Base-by-base conservation (phyloP, 768 basidiomycete genomes). In the Trametes cinnabarina region DNA sequence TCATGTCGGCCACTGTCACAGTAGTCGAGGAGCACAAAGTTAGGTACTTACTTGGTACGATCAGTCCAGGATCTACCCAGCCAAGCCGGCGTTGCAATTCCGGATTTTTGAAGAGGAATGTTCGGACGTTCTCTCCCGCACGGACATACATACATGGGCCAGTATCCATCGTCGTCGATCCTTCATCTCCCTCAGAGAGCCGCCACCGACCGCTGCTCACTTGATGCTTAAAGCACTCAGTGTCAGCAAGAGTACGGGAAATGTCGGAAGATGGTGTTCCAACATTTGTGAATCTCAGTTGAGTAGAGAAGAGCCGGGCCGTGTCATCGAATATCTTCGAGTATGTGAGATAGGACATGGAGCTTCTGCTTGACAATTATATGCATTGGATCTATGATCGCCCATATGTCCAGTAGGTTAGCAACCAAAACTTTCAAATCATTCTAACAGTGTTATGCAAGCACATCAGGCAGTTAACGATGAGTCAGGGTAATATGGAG, bases 251-350 rank as follows among this genome's bases (percentile, higher is more conserved):
- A 23, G 47, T 15, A 3, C 17, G 12, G 10, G 60, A 56, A 41
- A 64, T 68, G 46, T 66, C 75, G 67, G 47, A 79, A 79, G 9
- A 81, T 64, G 6, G 71, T 71, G 63, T 81, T 79, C 60, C 69
- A 81, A 44, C 67, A 70, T 57, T 80, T 78, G 58, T 70, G 77
- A 0, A 65, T 50, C 57, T 79, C 77, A 0, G 76, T 79, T 0
- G 75, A 67, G 35, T 62, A 70, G 0, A 66, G 55, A 19, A 76
- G 63, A 0, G 67, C 60, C 0, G 75, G 77, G 10, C 77, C 75
- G 63, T 70, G 72, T 0, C 66, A 51, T 2, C 58, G 58, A 23
- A 68, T 54, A 40, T 65, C 56, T 25, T 61, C 55, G 0, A 58
- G 40, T 12, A 63, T 15, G 47, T 66, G 63, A 6, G 46, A 11